Conservation (phyloP, 1,284 basidiomycete genomes). For the Ceratobasidium sp. region DNA sequence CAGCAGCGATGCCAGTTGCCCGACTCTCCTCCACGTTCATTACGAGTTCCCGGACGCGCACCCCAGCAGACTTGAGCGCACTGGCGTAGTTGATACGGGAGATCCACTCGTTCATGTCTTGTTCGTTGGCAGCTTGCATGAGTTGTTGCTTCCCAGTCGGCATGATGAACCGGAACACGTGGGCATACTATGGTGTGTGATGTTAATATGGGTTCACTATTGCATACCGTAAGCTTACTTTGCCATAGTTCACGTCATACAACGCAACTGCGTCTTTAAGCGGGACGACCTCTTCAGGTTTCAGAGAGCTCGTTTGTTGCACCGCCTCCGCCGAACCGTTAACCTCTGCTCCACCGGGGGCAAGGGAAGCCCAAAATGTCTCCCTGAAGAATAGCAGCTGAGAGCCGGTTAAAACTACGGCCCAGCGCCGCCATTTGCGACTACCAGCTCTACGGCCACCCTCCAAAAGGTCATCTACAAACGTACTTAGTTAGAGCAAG, state of each 20-base stretch:
- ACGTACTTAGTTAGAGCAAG: background rate
- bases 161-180: constrained; percentile 84
- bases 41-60: constrained; percentile 80
- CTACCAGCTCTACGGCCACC: constrained; percentile 79
- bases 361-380: constrained; percentile 67
- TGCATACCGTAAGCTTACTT: constrained; percentile 60
- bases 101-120: constrained; percentile 92
- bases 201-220: background rate
- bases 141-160: constrained; percentile 83
- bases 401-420: constrained; percentile 87
- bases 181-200: constrained; percentile 62
- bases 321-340: constrained; percentile 49
- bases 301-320: constrained; percentile 70
- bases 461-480: constrained; percentile 74
- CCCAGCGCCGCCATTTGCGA: constrained; percentile 91
- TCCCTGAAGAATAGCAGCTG: constrained; percentile 95
- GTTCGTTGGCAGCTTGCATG: constrained; percentile 76
- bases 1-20: constrained; percentile 83
- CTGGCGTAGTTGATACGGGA: constrained; percentile 94
- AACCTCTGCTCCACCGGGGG: background rate
- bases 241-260: constrained; percentile 78
- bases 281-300: constrained; percentile 88
- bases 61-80: constrained; percentile 86
- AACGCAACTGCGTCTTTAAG: constrained; percentile 83
- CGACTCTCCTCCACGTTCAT: constrained; percentile 77